Percentiles rank a stretch among this genome's conserved stretches.
Evolutionary conservation across 371 early-diverging fungal genomes (phyloP).

Genomic region (Rhizomucor pusillus): DNA sequence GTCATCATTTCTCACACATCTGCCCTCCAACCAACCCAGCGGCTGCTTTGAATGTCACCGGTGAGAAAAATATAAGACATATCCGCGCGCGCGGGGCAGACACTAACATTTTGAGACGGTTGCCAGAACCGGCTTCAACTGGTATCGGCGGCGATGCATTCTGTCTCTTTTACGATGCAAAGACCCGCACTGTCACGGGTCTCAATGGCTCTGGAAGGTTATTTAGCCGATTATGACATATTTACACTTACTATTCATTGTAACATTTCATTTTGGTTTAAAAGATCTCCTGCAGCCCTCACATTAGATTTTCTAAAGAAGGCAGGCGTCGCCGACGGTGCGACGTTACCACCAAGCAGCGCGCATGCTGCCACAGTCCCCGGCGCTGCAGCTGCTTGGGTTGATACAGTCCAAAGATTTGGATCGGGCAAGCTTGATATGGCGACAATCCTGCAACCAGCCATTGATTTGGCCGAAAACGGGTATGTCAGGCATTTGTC

Average conservation of each 20-base stretch:
- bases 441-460: slow-evolving; percentile 63
- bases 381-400: slow-evolving; percentile 82
- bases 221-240: neutral
- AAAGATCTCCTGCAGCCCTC: slow-evolving; percentile 60
- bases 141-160: slow-evolving; percentile 95
- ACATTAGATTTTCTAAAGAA: slow-evolving; percentile 46
- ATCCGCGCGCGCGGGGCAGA: too few species aligned
- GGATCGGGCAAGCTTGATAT: slow-evolving; percentile 69
- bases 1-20: slow-evolving; percentile 1
- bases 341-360: slow-evolving; percentile 42
- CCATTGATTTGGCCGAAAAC: slow-evolving; percentile 68
- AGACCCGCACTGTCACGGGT: slow-evolving; percentile 52
- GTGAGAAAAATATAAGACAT: slow-evolving; percentile 19
- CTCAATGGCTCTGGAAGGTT: slow-evolving; percentile 78
- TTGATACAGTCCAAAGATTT: slow-evolving; percentile 66
- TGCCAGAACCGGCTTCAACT: slow-evolving; percentile 82
- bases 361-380: slow-evolving; percentile 77
- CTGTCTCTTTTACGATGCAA: slow-evolving; percentile 76
- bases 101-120: too few species aligned
- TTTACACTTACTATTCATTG: neutral
- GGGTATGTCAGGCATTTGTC: slow-evolving; percentile 42
- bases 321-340: slow-evolving; percentile 26
- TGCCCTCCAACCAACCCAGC: slow-evolving; percentile 22
- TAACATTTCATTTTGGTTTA: neutral
- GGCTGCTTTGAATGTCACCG: slow-evolving; percentile 67